Percentiles rank a stretch among this genome's conserved stretches.
Evolutionary conservation across 2,329 filamentous ascomycete genomes (phyloP).

Genomic region (Nigrospora oryzae): DNA sequence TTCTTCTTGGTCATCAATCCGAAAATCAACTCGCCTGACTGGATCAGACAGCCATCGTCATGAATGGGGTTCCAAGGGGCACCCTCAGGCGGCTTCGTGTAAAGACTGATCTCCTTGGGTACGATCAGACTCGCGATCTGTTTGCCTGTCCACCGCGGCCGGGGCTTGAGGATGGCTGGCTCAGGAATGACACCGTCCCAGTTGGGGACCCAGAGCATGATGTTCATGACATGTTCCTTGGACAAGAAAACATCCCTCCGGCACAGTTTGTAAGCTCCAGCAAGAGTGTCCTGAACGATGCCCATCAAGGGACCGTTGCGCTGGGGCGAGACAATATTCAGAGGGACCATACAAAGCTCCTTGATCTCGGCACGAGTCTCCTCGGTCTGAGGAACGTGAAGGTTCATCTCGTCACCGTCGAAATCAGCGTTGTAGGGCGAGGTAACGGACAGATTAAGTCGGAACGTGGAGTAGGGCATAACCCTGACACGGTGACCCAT

Average conservation of each 20-base stretch:
- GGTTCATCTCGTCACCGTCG: constrained; percentile 99
- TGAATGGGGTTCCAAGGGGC: constrained; percentile 49
- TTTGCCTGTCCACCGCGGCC: constrained; percentile 94
- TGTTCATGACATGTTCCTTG: constrained; percentile 90
- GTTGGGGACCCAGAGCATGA: constrained; percentile 93
- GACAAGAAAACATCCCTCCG: constrained; percentile 85
- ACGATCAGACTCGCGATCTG: constrained; percentile 94
- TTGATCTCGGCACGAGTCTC: constrained; percentile 93
- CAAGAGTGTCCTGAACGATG: constrained; percentile 96
- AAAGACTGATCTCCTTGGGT: constrained; percentile 75
- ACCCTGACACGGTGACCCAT: constrained; percentile 97
- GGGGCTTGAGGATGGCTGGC: constrained; percentile 88
- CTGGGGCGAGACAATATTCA: constrained; percentile 97
- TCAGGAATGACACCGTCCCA: constrained; percentile 94
- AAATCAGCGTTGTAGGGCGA: constrained; percentile 99
- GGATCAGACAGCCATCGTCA: constrained; percentile 75
- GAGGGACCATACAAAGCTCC: constrained; percentile 93
- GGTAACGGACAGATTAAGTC: constrained; percentile 93
- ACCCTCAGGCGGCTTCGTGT: constrained; percentile 53
- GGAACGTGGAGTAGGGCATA: constrained; percentile 98
- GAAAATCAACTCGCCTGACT: constrained; percentile 82
- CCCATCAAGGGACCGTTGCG: constrained; percentile 97
- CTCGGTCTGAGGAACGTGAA: constrained; percentile 96
- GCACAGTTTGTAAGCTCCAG: constrained; percentile 94
- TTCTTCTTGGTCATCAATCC: constrained; percentile 90